Conservation (phyloP, 331 rosid species). For the Rhamnella rubrinervis region DNA sequence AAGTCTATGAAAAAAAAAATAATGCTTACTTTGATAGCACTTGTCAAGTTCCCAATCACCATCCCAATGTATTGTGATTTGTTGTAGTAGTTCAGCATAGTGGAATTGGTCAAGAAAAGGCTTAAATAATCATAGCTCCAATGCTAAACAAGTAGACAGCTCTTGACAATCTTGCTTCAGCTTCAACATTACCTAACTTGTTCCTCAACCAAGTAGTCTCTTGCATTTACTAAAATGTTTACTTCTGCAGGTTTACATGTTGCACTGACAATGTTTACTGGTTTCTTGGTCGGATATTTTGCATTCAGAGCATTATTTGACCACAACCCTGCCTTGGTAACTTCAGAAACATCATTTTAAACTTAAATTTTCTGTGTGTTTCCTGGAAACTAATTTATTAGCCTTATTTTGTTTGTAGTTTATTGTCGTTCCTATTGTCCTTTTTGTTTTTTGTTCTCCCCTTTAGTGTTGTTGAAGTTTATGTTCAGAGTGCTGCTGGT, state of each 20-base stretch:
- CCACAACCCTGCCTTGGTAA: constrained; percentile 75
- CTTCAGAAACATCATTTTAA: constrained; percentile 9
- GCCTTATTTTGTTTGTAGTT: neutral
- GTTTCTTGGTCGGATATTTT: constrained; percentile 74
- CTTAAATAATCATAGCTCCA: too few relatives aligned
- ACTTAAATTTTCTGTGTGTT: constrained; percentile 8
- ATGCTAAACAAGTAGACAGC: too few relatives aligned
- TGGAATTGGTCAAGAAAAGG: too few relatives aligned
- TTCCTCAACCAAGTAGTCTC: too few relatives aligned
- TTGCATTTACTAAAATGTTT: neutral
- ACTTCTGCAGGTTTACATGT: constrained; percentile 77
- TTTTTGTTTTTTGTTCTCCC: neutral
- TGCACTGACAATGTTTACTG: constrained; percentile 74
- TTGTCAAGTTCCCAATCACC: too few relatives aligned
- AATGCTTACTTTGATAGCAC: too few relatives aligned
- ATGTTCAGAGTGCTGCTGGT: constrained; percentile 83
- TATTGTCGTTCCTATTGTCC: neutral
- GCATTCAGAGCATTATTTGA: constrained; percentile 86
- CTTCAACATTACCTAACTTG: too few relatives aligned
- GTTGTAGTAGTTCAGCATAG: too few relatives aligned
- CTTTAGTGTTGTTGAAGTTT: neutral
- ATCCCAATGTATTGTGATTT: too few relatives aligned
- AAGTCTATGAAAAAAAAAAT: too few relatives aligned
- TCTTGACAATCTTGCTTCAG: too few relatives aligned
- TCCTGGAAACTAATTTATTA: neutral